A percentile compares a stretch with the other conserved stretches of the same genome.
Conservation (phyloP, 129 eudicot species). For the Helianthus tuberosus region DNA sequence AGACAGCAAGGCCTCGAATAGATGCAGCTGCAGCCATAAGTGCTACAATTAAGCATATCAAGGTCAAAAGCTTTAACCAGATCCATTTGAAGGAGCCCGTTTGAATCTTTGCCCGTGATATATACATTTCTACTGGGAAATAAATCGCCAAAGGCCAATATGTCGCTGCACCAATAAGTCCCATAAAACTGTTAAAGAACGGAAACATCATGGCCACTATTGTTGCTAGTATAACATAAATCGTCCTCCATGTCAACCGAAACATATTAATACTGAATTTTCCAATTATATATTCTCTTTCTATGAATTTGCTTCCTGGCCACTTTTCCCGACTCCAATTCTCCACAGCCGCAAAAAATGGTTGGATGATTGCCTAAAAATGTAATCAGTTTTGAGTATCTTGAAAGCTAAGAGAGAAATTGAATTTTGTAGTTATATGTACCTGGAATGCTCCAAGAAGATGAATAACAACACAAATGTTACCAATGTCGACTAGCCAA, state of each 20-base stretch:
- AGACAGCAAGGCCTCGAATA: slow-evolving; percentile 30
- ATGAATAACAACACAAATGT: slow-evolving; percentile 41
- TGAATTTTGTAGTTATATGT: background rate
- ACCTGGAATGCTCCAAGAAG: slow-evolving; percentile 49
- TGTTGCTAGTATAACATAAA: slow-evolving; percentile 51
- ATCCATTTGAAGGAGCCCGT: slow-evolving; percentile 36
- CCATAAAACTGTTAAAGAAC: slow-evolving; percentile 64
- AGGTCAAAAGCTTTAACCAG: slow-evolving; percentile 34
- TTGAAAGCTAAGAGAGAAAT: background rate
- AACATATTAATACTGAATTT: slow-evolving; percentile 42
- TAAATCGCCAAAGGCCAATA: slow-evolving; percentile 75
- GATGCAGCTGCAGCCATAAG: slow-evolving; percentile 42
- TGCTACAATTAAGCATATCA: slow-evolving; percentile 36
- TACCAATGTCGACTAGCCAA: slow-evolving; percentile 46
- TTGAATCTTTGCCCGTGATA: slow-evolving; percentile 37
- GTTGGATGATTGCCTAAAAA: slow-evolving; percentile 54
- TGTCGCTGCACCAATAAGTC: slow-evolving; percentile 59
- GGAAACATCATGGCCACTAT: slow-evolving; percentile 62
- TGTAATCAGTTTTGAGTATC: background rate
- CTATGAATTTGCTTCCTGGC: slow-evolving; percentile 52
- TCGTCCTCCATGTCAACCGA: slow-evolving; percentile 62
- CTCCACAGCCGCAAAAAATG: slow-evolving; percentile 59
- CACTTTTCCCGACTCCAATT: slow-evolving; percentile 39
- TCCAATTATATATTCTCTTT: slow-evolving; percentile 36
- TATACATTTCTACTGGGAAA: slow-evolving; percentile 74